A percentile compares a stretch with the other conserved stretches of the same genome.
Evolutionary conservation across 352 stramenopile species (phyloP).

Genomic region (Pythium volutum): DNA sequence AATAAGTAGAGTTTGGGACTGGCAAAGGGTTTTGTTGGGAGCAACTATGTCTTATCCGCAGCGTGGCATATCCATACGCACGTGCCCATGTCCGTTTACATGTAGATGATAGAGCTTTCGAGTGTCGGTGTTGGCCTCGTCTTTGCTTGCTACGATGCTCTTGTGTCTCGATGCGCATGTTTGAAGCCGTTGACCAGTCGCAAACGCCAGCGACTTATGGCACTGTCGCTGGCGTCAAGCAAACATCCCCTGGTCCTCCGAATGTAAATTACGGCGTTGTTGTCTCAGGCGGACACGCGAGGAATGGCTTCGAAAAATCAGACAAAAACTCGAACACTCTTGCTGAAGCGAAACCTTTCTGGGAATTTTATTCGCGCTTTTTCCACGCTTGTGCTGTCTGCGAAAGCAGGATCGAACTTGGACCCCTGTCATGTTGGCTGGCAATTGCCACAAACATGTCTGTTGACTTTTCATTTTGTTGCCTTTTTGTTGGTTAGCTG

Average conservation of each 20-base stretch:
- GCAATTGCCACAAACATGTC: neutral
- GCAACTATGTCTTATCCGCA: no score
- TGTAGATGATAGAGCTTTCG: no score
- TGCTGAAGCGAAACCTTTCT: constrained; percentile 12
- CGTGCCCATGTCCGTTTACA: no score
- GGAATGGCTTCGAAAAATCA: constrained; percentile 27
- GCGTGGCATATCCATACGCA: no score
- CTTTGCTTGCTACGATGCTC: no score
- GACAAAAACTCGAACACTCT: constrained; percentile 8
- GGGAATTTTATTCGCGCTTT: constrained; percentile 23
- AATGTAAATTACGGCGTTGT: constrained; percentile 19
- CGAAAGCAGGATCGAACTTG: neutral
- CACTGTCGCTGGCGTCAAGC: neutral
- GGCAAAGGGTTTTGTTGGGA: no score
- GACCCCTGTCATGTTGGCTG: neutral
- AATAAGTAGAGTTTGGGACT: no score
- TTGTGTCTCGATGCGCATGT: no score
- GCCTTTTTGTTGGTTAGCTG: neutral
- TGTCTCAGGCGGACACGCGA: constrained; percentile 8
- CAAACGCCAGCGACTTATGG: constrained; percentile 9
- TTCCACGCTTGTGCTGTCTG: constrained; percentile 14
- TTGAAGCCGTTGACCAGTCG: constrained; percentile 17
- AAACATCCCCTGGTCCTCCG: constrained; percentile 1
- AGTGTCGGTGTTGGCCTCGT: no score
- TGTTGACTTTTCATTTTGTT: neutral